A percentile compares a stretch with the other conserved stretches of the same genome.
Evolutionary conservation across 208 protist genomes (phyloP).

Genomic region (Sergeia podlipaevii): DNA sequence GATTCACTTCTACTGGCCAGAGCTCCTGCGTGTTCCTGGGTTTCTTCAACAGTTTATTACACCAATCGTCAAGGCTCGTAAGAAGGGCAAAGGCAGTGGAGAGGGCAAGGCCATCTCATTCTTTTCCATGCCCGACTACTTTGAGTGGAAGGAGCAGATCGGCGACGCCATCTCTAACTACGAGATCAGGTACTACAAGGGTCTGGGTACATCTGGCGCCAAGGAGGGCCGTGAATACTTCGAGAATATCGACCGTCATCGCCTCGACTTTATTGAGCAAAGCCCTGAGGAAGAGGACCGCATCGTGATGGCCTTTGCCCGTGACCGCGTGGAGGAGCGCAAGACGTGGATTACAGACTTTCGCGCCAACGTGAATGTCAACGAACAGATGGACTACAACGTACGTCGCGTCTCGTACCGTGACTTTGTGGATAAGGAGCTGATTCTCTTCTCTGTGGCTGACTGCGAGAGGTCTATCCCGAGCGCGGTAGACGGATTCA

Average conservation of each 20-base stretch:
- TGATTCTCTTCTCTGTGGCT: conserved; percentile 99
- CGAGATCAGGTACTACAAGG: conserved; percentile 99
- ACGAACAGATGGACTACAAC: conserved; percentile 90
- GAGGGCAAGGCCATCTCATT: conserved; percentile 89
- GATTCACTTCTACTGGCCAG: conserved; percentile 99
- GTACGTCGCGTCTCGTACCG: conserved; percentile 85
- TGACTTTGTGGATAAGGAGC: conserved; percentile 99
- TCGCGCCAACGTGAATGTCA: conserved; percentile 76
- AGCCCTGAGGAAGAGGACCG: conserved; percentile 83
- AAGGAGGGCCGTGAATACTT: conserved; percentile 99
- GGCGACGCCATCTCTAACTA: conserved; percentile 81
- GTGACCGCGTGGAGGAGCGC: conserved; percentile 97
- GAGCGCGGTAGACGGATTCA: conserved; percentile 98
- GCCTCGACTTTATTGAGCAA: conserved; percentile 94
- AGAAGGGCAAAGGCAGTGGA: conserved; percentile 65
- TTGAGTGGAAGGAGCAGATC: conserved; percentile 92
- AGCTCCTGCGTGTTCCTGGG: conserved; percentile 92
- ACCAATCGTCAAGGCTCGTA: conserved; percentile 99
- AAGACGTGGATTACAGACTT: conserved; percentile 98
- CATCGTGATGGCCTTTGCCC: conserved; percentile 99
- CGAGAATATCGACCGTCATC: conserved; percentile 95
- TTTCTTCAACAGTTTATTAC: conserved; percentile 99
- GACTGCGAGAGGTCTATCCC: conserved; percentile 95
- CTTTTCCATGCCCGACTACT: conserved; percentile 99
- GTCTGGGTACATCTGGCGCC: conserved; percentile 96